Conservation (phyloP, 164 flowering plant genomes). For the Cinnamomum micranthum region DNA sequence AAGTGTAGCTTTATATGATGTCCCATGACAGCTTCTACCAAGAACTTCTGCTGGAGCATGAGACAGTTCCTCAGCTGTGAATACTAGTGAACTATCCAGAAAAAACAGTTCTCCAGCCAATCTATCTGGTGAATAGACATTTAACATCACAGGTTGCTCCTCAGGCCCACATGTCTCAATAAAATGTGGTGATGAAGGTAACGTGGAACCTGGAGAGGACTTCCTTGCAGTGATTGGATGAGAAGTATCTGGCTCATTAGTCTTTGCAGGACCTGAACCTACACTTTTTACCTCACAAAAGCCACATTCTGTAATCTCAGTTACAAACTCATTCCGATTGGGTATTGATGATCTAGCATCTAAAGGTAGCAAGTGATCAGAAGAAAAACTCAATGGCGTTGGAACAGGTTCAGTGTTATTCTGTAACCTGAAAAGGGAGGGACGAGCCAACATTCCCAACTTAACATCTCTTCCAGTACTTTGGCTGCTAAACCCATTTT, state of each 20-base stretch:
- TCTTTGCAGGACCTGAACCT: conserved; percentile 1
- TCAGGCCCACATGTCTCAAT: conserved; percentile 27
- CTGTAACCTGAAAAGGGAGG: conserved; percentile 54
- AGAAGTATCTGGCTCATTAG: conserved; percentile 26
- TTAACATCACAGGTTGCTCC: conserved; percentile 59
- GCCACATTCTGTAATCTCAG: conserved; percentile 49
- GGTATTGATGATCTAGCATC: conserved; percentile 65
- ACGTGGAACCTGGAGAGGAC: conserved; percentile 75
- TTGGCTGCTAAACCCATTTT: conserved; percentile 41
- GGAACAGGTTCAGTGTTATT: conserved; percentile 44
- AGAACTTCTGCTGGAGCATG: conserved; percentile 98
- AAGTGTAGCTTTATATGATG: conserved; percentile 85
- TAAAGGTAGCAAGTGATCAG: conserved; percentile 73
- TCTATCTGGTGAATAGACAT: conserved; percentile 92
- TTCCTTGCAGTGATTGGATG: conserved; percentile 56
- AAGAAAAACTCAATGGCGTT: conserved; percentile 71
- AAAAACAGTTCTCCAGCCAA: conserved; percentile 86
- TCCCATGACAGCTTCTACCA: conserved; percentile 98
- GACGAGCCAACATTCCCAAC: conserved; percentile 41
- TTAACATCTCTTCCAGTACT: conserved; percentile 50
- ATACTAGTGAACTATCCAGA: conserved; percentile 64
- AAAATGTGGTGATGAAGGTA: conserved; percentile 65
- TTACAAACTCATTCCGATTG: conserved; percentile 43
- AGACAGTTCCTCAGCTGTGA: conserved; percentile 90
- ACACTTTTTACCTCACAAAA: conserved; percentile 31